These are phyloP conservation scores for Rhizophagus sp. DNA, from an alignment of 192 early-diverging fungal species.

Conservation along the genomic window DNA sequence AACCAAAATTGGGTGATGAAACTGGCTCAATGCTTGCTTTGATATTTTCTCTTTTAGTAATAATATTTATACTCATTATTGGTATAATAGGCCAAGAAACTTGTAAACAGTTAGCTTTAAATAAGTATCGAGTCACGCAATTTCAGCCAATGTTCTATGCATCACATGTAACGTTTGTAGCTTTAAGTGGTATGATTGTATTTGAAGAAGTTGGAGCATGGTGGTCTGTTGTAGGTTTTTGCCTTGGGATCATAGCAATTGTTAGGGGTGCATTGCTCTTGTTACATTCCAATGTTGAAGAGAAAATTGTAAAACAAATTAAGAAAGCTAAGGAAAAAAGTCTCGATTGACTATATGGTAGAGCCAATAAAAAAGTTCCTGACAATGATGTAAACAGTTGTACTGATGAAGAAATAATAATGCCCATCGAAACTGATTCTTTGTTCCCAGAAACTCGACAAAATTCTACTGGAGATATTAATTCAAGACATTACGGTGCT, in stretches of 20 bases:
- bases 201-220: constrained; percentile 19
- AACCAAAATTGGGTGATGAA: neutral
- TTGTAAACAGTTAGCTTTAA: constrained; percentile 28
- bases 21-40: constrained; percentile 13
- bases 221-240: constrained; percentile 15
- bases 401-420: neutral
- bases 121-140: constrained; percentile 25
- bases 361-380: neutral
- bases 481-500: neutral
- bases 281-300: neutral
- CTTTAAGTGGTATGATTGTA: constrained; percentile 25
- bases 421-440: neutral
- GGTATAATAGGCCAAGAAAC: constrained; percentile 29
- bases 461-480: neutral
- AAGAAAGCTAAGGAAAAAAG: neutral
- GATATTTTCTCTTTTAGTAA: neutral
- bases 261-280: neutral
- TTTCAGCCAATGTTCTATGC: constrained; percentile 36
- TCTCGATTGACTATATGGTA: constrained; percentile 23
- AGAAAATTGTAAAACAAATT: neutral
- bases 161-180: constrained; percentile 32
- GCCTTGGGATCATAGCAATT: neutral
- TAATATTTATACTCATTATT: constrained; percentile 13
- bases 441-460: neutral
- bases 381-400: neutral